Evolutionary conservation across 140 eudicot genomes (phyloP).

Genomic region (Anethum foeniculum): DNA sequence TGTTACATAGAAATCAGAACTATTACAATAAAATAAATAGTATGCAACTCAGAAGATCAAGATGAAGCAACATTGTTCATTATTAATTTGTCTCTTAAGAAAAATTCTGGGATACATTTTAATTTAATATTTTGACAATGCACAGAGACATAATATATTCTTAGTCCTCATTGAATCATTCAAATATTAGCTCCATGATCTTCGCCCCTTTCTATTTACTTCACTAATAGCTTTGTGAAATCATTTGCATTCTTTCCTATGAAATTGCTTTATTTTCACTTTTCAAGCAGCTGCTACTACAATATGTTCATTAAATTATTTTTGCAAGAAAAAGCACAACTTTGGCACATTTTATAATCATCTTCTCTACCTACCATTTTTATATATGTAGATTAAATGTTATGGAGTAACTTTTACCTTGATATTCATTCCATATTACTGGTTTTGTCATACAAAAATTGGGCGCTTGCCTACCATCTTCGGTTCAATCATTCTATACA

Average conservation of each 20-base stretch:
- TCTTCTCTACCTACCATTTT: not conserved
- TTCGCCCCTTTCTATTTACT: not conserved
- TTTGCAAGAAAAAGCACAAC: not conserved
- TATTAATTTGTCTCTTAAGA: not conserved
- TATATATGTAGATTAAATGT: not conserved
- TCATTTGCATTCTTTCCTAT: not conserved
- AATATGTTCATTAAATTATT: not conserved
- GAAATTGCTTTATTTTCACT: not conserved
- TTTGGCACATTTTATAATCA: not conserved
- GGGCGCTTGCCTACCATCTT: no score
- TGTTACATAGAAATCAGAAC: not conserved
- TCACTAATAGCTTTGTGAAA: not conserved
- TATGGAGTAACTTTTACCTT: no score
- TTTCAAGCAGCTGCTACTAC: not conserved
- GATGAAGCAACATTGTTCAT: not conserved
- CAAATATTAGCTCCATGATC: not conserved
- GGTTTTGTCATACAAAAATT: not conserved
- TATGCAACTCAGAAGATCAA: not conserved
- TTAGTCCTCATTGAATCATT: not conserved
- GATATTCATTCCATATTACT: not conserved
- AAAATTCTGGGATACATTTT: not conserved
- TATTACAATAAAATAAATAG: not conserved
- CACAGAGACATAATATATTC: not conserved
- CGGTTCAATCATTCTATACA: not conserved
- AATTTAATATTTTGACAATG: not conserved